These are phyloP conservation scores for Linum usitatissimum DNA, from an alignment of 345 rosid genomes.

Conservation along the genomic window DNA sequence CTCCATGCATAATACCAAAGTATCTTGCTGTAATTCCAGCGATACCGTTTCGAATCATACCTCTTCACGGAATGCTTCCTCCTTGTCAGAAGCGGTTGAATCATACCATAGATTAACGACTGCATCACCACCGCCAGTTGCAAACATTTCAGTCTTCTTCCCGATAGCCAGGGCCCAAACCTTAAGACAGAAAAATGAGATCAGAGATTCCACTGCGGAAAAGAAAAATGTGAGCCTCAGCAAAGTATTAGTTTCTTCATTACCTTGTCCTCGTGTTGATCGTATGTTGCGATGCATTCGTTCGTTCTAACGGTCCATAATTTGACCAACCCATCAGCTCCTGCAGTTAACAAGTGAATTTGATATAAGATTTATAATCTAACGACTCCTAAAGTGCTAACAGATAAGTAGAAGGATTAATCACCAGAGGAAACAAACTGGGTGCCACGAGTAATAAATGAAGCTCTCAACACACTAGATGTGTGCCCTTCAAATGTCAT, in stretches of 20 bases:
- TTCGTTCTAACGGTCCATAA: constrained; percentile 77
- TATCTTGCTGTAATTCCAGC: neutral
- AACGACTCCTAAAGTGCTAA: neutral
- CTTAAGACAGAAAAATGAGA: constrained; percentile 17
- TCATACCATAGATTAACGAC: constrained; percentile 80
- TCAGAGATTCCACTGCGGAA: neutral
- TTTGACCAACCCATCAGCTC: constrained; percentile 94
- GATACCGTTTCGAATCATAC: constrained; percentile 16
- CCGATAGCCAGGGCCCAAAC: constrained; percentile 96
- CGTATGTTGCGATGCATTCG: constrained; percentile 88
- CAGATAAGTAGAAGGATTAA: constrained; percentile 5
- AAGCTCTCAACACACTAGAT: constrained; percentile 78
- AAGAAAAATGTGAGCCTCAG: neutral
- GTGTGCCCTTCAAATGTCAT: constrained; percentile 97
- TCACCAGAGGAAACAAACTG: constrained; percentile 93
- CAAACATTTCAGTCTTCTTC: constrained; percentile 78
- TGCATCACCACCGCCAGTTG: constrained; percentile 89
- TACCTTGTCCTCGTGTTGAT: constrained; percentile 94
- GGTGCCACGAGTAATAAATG: constrained; percentile 77
- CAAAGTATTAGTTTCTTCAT: neutral
- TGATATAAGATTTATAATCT: constrained; percentile 5
- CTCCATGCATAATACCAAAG: neutral
- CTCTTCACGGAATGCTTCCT: constrained; percentile 83
- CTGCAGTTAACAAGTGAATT: constrained; percentile 26
- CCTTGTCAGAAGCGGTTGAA: constrained; percentile 74